Evolutionary conservation across 2,329 filamentous ascomycete genomes (phyloP), one percentile per base, ranked within the genome.

Genomic region (Amauroascus niger): DNA sequence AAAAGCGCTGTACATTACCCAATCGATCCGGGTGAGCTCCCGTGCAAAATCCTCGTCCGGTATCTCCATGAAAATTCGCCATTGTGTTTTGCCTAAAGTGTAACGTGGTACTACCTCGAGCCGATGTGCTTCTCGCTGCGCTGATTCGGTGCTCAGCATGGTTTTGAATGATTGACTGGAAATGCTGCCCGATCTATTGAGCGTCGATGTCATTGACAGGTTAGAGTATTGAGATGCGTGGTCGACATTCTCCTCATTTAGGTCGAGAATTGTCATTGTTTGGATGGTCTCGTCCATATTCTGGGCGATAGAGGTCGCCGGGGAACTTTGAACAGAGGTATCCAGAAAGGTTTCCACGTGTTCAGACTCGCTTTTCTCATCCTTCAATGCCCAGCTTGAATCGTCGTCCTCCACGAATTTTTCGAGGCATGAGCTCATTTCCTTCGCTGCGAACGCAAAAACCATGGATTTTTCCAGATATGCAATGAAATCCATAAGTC

Each of bases 1-100:
- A 57, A 97, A 95, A 1, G 89, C 90, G 50, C 87, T 94, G 69
- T 96, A 97, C 86, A 97, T 93, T 68, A 94, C 83, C 91, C 91
- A 97, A 71, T 98, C 93, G 53, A 98, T 95, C 57, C 91, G 80
- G 3, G 93, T 97, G 63, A 98, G 79, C 69, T 98, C 93, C 56
- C 86, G 84, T 14, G 91, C 91, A 60, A 97, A 84, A 47, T 88
- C 81, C 57, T 95, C 87, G 51, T 94, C 86, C 1, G 86, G 78
- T 22, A 85, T 84, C 33, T 87, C 86, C 84, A 97, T 95, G 60
- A 97, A 87, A 49, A 86, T 82, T 60, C 90, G 88, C 76, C 93
- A 98, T 56, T 93, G 86, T 40, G 84, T 76, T 68, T 97, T 97
- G 61, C 83, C 87, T 57, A 95, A 78, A 1, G 83, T 79, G 51